Conservation (phyloP, 139 green algal species). For the Tetradesmus lagerheimii region DNA sequence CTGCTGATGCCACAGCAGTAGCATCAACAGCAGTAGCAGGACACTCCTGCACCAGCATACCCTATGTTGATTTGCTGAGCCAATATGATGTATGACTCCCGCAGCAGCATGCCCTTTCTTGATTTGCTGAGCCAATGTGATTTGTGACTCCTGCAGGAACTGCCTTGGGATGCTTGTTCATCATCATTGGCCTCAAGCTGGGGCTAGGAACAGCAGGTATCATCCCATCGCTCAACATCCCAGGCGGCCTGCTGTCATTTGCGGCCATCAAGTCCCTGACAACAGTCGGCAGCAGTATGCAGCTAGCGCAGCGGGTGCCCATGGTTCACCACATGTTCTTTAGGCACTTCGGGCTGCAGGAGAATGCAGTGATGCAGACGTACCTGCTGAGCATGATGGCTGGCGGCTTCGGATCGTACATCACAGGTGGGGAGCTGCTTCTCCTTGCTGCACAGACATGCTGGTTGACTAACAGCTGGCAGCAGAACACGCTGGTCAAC, state of each 20-base stretch:
- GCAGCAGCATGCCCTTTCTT: background rate
- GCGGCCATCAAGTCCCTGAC: constrained; percentile 37
- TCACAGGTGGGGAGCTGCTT: constrained; percentile 7
- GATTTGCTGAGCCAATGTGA: too few species aligned
- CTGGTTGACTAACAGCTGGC: too few species aligned
- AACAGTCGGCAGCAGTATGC: constrained; percentile 1
- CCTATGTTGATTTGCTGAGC: too few species aligned
- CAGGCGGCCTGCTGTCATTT: constrained; percentile 53
- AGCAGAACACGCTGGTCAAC: too few species aligned
- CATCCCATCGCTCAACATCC: constrained; percentile 56
- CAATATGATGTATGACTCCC: too few species aligned
- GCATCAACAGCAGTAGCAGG: background rate
- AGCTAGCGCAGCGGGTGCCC: background rate
- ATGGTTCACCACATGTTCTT: constrained; percentile 29
- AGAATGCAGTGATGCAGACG: constrained; percentile 50
- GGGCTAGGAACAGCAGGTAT: constrained; percentile 48
- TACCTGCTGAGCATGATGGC: constrained; percentile 32
- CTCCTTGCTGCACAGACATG: too few species aligned
- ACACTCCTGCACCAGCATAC: background rate
- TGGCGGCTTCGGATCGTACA: constrained; percentile 41
- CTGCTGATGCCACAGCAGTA: background rate
- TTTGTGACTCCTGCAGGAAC: constrained; percentile 28
- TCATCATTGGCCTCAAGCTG: constrained; percentile 50
- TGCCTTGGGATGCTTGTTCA: constrained; percentile 30
- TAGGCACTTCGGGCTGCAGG: constrained; percentile 28